Conservation (phyloP, 1,139 yeast genomes). For the Kodamaea derodonti region DNA sequence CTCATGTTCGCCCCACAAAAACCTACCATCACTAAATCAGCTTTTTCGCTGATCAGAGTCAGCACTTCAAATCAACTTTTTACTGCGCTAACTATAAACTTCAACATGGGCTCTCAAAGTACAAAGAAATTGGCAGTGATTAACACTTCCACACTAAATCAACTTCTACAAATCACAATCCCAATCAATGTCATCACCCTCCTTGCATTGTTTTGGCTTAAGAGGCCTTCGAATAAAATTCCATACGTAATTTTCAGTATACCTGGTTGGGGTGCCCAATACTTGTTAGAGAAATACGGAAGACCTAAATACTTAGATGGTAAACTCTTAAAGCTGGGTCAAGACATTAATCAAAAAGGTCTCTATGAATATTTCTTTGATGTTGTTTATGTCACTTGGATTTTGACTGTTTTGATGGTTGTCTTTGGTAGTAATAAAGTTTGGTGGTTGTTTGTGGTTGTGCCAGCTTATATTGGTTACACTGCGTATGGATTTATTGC, state of each 20-base stretch:
- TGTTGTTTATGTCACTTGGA: conserved; percentile 65
- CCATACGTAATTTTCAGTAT: conserved; percentile 53
- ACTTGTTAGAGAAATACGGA: conserved; percentile 59
- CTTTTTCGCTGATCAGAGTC: too few species aligned
- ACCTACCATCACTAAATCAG: too few species aligned
- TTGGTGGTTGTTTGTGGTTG: conserved; percentile 52
- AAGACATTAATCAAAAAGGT: conserved; percentile 63
- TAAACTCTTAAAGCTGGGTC: conserved; percentile 53
- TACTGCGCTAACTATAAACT: too few species aligned
- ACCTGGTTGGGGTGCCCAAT: conserved; percentile 56
- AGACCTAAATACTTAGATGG: conserved; percentile 52
- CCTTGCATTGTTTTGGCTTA: conserved; percentile 36
- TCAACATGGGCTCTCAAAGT: conserved; percentile 46
- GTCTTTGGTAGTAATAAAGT: conserved; percentile 55
- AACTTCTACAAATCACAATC: conserved; percentile 48
- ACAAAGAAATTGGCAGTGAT: conserved; percentile 66
- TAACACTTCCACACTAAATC: conserved; percentile 52
- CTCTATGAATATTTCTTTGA: conserved; percentile 78
- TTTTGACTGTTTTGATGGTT: conserved; percentile 53
- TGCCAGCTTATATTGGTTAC: conserved; percentile 53
- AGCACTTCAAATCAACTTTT: too few species aligned
- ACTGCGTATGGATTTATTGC: conserved; percentile 37
- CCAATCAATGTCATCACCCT: conserved; percentile 41
- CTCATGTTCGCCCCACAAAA: too few species aligned
- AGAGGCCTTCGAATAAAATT: conserved; percentile 52